A percentile compares a stretch with the other conserved stretches of the same genome.
Conservation (phyloP, 1,139 yeast species). For the Nematodospora anomalae region DNA sequence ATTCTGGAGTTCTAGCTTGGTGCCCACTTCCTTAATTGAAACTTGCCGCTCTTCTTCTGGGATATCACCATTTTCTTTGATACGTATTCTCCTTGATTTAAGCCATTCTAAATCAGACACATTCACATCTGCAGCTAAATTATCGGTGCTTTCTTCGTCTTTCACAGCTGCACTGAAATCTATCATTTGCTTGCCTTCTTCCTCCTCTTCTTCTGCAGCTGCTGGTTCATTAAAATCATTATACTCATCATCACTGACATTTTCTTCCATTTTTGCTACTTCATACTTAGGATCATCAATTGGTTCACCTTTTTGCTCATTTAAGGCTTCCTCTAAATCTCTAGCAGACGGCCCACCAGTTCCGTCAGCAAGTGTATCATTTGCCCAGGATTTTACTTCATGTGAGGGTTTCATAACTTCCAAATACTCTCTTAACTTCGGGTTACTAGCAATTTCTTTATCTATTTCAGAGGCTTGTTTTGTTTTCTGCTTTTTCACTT, state of each 20-base stretch:
- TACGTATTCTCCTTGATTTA: constrained; percentile 70
- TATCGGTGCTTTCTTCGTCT: constrained; percentile 19
- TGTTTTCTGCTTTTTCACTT: constrained; percentile 23
- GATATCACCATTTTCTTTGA: constrained; percentile 51
- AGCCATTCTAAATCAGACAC: constrained; percentile 90
- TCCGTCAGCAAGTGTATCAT: constrained; percentile 60
- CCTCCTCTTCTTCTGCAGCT: constrained; percentile 24
- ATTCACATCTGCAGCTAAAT: constrained; percentile 48
- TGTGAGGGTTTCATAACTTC: constrained; percentile 79
- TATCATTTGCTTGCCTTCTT: constrained; percentile 21
- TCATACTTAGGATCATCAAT: constrained; percentile 18
- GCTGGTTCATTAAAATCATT: constrained; percentile 46
- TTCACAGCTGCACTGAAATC: constrained; percentile 19
- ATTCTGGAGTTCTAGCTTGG: constrained; percentile 19
- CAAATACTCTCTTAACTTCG: constrained; percentile 74
- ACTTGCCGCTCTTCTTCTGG: constrained; percentile 23
- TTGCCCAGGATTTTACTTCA: constrained; percentile 70
- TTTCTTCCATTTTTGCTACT: constrained; percentile 34
- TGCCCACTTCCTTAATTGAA: constrained; percentile 16
- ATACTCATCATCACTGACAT: constrained; percentile 68
- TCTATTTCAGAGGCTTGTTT: constrained; percentile 40
- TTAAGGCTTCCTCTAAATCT: constrained; percentile 43
- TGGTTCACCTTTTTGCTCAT: constrained; percentile 20
- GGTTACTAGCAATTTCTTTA: constrained; percentile 60
- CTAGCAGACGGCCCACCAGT: constrained; percentile 51